Conservation (phyloP, 306 rosid genomes). For the Citrullus amarus region DNA sequence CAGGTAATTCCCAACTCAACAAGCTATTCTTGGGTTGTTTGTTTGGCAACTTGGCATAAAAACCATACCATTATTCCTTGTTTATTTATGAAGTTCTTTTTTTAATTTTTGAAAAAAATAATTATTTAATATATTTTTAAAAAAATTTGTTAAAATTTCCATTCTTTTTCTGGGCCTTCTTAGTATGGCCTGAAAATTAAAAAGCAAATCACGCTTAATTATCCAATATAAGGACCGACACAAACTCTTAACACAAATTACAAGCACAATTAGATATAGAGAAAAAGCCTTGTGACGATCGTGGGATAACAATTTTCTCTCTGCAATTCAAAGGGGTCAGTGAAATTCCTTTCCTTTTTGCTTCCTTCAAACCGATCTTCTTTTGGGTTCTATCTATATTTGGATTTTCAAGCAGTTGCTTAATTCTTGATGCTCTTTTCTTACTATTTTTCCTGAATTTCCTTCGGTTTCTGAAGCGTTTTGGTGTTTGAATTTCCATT, state of each 20-base stretch:
- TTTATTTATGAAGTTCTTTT: slow-evolving; percentile 7
- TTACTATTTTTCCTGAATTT: neutral
- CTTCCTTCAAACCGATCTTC: neutral
- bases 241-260: neutral
- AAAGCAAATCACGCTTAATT: neutral
- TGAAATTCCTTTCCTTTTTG: neutral
- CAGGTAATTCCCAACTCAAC: slow-evolving; percentile 8
- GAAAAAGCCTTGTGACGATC: neutral
- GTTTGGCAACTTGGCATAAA: slow-evolving; percentile 3
- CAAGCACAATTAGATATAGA: neutral
- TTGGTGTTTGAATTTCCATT: neutral
- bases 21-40: slow-evolving; percentile 14
- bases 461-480: neutral
- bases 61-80: neutral
- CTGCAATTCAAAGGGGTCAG: slow-evolving; percentile 8
- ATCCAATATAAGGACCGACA: slow-evolving; percentile 1
- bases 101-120: neutral
- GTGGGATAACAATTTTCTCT: neutral
- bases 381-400: neutral
- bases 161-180: neutral
- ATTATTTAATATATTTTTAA: no score
- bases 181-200: neutral
- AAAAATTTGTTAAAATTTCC: neutral
- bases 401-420: neutral
- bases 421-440: neutral